A percentile compares a stretch with the other conserved stretches of the same genome.
Evolutionary conservation across 768 basidiomycete genomes (phyloP).

Genomic region (Hydnum rufescens): DNA sequence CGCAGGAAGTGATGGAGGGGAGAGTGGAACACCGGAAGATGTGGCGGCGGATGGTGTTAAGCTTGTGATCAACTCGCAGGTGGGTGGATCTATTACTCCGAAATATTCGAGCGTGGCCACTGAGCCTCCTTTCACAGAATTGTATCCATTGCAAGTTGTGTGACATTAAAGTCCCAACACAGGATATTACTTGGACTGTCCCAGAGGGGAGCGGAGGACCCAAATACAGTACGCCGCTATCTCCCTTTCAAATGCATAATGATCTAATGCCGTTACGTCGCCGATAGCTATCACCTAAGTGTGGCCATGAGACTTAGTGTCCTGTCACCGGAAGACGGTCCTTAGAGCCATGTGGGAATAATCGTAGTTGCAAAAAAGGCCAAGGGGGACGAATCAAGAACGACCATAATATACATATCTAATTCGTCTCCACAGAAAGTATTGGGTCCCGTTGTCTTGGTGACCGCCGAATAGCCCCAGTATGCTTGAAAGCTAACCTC

Average conservation of each 20-base stretch:
- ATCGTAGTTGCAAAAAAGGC: neutral
- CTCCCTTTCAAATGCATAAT: neutral
- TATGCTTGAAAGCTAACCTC: too few species aligned
- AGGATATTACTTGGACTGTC: slow-evolving; percentile 93
- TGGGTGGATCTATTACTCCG: slow-evolving; percentile 17
- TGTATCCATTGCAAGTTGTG: slow-evolving; percentile 92
- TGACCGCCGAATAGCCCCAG: too few species aligned
- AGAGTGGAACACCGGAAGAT: slow-evolving; percentile 14
- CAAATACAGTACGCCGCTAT: slow-evolving; percentile 56
- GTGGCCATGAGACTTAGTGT: too few species aligned
- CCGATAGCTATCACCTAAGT: too few species aligned
- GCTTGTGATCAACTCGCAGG: slow-evolving; percentile 92
- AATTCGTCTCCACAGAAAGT: too few species aligned
- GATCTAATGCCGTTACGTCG: neutral
- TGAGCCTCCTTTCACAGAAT: slow-evolving; percentile 54
- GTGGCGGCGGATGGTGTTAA: slow-evolving; percentile 60
- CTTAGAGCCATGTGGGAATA: too few species aligned
- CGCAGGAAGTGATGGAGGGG: slow-evolving; percentile 24
- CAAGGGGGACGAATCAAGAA: too few species aligned
- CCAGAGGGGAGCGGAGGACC: slow-evolving; percentile 95
- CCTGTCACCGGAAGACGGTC: too few species aligned
- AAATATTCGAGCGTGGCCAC: neutral
- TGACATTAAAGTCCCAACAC: slow-evolving; percentile 88
- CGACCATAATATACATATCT: too few species aligned
- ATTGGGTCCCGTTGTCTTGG: too few species aligned